Evolutionary conservation across 768 basidiomycete genomes (phyloP).

Genomic region (Mycena venus): DNA sequence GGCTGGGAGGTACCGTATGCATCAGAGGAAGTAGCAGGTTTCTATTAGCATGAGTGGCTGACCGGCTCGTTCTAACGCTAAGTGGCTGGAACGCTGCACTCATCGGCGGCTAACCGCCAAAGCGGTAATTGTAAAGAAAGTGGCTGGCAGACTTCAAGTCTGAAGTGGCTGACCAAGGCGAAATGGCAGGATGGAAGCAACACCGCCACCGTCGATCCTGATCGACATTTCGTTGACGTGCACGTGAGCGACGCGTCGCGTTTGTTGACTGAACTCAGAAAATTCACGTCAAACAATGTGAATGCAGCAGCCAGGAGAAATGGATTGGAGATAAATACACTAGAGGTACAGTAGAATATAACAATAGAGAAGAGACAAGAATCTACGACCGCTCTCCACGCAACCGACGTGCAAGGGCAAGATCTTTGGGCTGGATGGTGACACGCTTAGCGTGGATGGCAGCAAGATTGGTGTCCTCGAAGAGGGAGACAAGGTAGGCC

Average conservation of each 20-base stretch:
- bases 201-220: background rate
- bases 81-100: no score
- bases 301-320: background rate
- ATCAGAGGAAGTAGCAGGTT: no score
- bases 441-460: slow-evolving; percentile 91
- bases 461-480: slow-evolving; percentile 87
- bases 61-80: no score
- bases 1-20: no score
- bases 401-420: slow-evolving; percentile 82
- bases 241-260: slow-evolving; percentile 1
- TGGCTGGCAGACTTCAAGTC: no score
- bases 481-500: slow-evolving; percentile 84
- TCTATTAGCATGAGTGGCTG: no score
- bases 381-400: slow-evolving; percentile 82
- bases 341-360: slow-evolving; percentile 38
- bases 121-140: no score
- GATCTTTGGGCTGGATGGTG: slow-evolving; percentile 89
- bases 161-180: no score
- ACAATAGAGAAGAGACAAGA: slow-evolving; percentile 25
- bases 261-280: background rate
- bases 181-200: no score
- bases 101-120: no score
- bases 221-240: background rate
- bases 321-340: slow-evolving; percentile 32
- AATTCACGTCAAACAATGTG: background rate